These are phyloP conservation scores for Uromyces viciae-fabae DNA, from an alignment of 1,284 basidiomycete species.

Conservation along the genomic window DNA sequence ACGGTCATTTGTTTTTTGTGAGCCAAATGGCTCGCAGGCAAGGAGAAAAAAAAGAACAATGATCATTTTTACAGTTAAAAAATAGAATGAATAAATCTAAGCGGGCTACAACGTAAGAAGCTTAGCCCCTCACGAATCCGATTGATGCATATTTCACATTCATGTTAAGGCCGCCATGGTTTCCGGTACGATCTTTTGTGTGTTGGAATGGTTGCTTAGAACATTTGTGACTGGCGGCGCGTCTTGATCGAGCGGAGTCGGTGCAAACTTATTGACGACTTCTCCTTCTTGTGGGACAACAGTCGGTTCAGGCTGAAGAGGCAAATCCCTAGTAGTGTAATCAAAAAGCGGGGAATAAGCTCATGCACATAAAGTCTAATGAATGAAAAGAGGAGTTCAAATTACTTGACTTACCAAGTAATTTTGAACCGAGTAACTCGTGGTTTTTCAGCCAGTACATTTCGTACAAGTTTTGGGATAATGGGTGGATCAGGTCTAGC, in stretches of 20 bases:
- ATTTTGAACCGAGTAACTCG: slow-evolving; percentile 75
- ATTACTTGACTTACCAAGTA: slow-evolving; percentile 53
- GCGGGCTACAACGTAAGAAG: not conserved
- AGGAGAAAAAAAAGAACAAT: too few species aligned
- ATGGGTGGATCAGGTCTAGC: slow-evolving; percentile 49
- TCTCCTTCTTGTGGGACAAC: not conserved
- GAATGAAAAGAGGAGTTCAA: not conserved
- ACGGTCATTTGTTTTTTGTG: too few species aligned
- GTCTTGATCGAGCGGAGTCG: slow-evolving; percentile 14
- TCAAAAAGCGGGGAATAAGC: not conserved
- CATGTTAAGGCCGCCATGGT: not conserved
- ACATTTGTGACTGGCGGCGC: slow-evolving; percentile 6
- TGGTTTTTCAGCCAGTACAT: slow-evolving; percentile 81
- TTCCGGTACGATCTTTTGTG: slow-evolving; percentile 19
- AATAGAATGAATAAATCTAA: not conserved
- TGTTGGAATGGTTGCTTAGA: not conserved
- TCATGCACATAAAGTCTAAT: not conserved
- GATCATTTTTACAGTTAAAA: too few species aligned
- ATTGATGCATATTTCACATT: not conserved
- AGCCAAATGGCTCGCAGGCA: too few species aligned
- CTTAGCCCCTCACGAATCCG: not conserved
- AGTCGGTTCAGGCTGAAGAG: not conserved
- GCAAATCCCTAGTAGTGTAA: slow-evolving; percentile 14
- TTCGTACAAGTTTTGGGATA: slow-evolving; percentile 72
- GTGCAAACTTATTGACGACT: not conserved